Percentiles rank a stretch among this genome's conserved stretches.
These are phyloP conservation scores for Penicillium coprophilum DNA, from an alignment of 495 filamentous ascomycete species.

Conservation along the genomic window DNA sequence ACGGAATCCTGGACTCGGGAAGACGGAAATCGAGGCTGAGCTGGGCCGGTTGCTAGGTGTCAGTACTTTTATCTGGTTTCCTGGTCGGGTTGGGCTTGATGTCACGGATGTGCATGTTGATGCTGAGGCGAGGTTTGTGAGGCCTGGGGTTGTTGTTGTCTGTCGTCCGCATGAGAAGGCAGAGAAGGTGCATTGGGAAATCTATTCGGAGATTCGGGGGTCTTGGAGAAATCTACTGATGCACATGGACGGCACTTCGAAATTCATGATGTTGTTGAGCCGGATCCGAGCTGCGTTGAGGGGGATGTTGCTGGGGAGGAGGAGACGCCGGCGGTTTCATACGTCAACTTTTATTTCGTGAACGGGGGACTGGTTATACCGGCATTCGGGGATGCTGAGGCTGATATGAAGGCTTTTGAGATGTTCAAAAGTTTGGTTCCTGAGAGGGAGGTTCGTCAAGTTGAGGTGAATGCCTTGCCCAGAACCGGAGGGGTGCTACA, in stretches of 20 bases:
- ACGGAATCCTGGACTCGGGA: conserved; percentile 30
- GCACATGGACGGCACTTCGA: conserved; percentile 28
- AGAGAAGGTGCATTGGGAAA: conserved; percentile 24
- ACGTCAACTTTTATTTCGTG: conserved; percentile 41
- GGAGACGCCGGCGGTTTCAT: conserved; percentile 28
- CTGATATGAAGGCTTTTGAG: conserved; percentile 30
- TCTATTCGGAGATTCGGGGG: conserved; percentile 32
- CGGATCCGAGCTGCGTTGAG: conserved; percentile 27
- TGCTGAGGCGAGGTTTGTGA: conserved; percentile 33
- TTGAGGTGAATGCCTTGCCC: conserved; percentile 30
- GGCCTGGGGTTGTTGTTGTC: conserved; percentile 36
- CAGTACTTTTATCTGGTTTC: conserved; percentile 36
- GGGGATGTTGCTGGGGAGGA: conserved; percentile 25
- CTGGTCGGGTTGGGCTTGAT: conserved; percentile 32
- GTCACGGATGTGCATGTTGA: conserved; percentile 39
- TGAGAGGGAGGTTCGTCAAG: conserved; percentile 27
- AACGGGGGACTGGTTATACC: conserved; percentile 38
- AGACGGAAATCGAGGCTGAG: conserved; percentile 25
- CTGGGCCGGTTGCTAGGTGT: conserved; percentile 28
- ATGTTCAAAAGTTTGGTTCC: conserved; percentile 26
- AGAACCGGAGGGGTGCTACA: conserved; percentile 36
- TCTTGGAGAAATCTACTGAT: conserved; percentile 26
- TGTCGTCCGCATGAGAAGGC: conserved; percentile 24
- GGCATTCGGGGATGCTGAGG: conserved; percentile 31
- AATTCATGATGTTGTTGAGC: conserved; percentile 33